Base-by-base conservation (phyloP, 257 asterid species). In the Salvia rosmarinus region DNA sequence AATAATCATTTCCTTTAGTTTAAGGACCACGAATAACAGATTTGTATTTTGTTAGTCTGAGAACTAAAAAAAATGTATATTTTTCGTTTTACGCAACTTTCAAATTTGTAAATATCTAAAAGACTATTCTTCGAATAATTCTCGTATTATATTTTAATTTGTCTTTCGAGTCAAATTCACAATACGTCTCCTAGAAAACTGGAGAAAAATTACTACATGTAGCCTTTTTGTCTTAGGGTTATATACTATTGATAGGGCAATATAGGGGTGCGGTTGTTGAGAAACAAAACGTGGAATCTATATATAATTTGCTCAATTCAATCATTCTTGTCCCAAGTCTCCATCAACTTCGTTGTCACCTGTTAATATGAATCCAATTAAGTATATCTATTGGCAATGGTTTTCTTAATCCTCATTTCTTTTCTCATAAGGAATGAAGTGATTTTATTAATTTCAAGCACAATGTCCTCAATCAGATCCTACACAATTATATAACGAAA, bases 231-330 rank as follows among this genome's bases (percentile, higher is more conserved):
- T 64, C 49, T 32, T 46, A n/a, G 32, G 82, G 46, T 6, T 40
- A 16, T 11, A 9, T 46, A 23, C 20, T 16, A 32, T 59, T 30
- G 49, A 54, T 54, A 30, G 34, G 52, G 47, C 50, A 56, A 28
- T 20, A 9, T 16, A 9, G 37, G 72, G 85, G 85, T 81, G 74
- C 80, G 85, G 82, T 81, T 73, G 85, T 63, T 81, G 80, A 81
- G 85, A 77, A 81, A 81, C 80, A 81, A 73, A 49, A 42, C 72
- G 69, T 67, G 59, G 75, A 76, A 68, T 76, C 81, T 76, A 6
- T 54, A 16, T 25, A 32, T 61, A 20, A 61, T 40, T 80, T 12
- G 68, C 70, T 70, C 61, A 55, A 72, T 70, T 64, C 82, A 77
- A 81, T 74, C 64, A 73, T 70, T 50, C 77, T 76, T 55, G 72